Conservation (phyloP, 2,329 filamentous ascomycete species). For the Neospermospora avenae region DNA sequence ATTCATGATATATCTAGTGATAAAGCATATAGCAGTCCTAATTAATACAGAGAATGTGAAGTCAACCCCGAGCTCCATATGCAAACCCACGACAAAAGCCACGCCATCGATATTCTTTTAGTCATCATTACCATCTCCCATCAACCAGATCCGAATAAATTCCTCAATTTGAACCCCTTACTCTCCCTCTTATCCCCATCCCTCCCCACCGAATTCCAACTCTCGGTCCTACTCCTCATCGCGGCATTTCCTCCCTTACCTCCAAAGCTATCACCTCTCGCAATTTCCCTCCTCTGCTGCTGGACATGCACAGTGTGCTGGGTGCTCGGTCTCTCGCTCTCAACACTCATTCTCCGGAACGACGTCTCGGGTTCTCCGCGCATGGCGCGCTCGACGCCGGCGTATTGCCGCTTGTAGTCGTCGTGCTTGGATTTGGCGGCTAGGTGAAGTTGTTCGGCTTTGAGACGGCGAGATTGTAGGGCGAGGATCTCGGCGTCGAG, state of each 20-base stretch:
- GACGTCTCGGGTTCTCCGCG: slow-evolving; percentile 8
- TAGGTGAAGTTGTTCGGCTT: slow-evolving; percentile 7
- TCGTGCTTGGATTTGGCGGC: slow-evolving; percentile 14
- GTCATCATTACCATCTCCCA: too few species aligned
- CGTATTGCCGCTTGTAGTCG: slow-evolving; percentile 13
- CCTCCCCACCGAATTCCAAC: background rate
- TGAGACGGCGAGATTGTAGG: slow-evolving; percentile 1
- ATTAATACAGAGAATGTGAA: too few species aligned
- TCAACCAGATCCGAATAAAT: too few species aligned
- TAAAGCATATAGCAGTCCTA: too few species aligned
- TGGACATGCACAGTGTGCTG: background rate
- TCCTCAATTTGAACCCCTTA: too few species aligned
- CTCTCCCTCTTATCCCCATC: background rate
- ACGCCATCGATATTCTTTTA: too few species aligned
- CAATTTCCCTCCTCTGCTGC: background rate
- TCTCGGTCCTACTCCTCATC: background rate
- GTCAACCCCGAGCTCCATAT: too few species aligned
- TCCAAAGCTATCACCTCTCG: background rate
- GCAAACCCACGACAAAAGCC: too few species aligned
- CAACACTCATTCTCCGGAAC: slow-evolving; percentile 1
- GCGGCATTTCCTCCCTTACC: slow-evolving; percentile 2
- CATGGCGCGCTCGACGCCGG: slow-evolving; percentile 10
- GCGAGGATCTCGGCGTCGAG: slow-evolving; percentile 11
- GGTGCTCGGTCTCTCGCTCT: slow-evolving; percentile 1
- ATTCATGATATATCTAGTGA: too few species aligned